Percentiles rank a stretch among this genome's conserved stretches.
Evolutionary conservation across 176 grass and related monocot genomes (phyloP).

Genomic region (Zoysia pacifica): DNA sequence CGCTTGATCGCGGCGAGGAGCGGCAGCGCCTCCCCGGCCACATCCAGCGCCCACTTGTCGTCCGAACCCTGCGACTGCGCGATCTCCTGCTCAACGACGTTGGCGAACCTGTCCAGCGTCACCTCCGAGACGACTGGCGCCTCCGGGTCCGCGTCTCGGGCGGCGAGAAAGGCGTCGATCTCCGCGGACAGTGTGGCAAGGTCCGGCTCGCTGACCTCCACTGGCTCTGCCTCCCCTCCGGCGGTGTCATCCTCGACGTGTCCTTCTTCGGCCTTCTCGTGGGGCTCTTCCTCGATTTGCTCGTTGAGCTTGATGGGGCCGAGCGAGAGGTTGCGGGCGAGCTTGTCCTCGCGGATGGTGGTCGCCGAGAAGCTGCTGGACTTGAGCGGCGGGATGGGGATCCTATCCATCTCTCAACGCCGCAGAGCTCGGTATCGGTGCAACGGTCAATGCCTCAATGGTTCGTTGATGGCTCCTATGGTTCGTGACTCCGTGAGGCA

Average conservation of each 20-base stretch:
- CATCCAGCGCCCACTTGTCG: conserved; percentile 50
- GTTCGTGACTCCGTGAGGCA: conserved; percentile 24
- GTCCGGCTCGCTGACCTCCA: conserved; percentile 40
- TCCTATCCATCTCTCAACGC: conserved; percentile 58
- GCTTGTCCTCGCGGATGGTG: conserved; percentile 66
- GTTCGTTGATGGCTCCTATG: not conserved
- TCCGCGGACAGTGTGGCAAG: conserved; percentile 60
- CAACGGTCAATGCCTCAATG: conserved; percentile 38
- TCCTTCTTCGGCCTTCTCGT: not conserved
- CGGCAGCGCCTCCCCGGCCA: conserved; percentile 33
- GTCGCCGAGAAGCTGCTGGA: conserved; percentile 85
- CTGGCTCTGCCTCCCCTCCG: not conserved
- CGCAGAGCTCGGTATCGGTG: not conserved
- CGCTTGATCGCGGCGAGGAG: conserved; percentile 56
- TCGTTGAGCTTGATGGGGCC: conserved; percentile 65
- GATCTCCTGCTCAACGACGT: conserved; percentile 65
- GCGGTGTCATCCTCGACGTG: not conserved
- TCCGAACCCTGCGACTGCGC: conserved; percentile 53
- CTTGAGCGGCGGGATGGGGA: conserved; percentile 58
- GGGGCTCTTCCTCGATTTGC: conserved; percentile 34
- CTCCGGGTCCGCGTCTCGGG: conserved; percentile 9
- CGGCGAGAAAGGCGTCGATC: conserved; percentile 62
- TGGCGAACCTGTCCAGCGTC: conserved; percentile 59
- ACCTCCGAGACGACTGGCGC: conserved; percentile 56
- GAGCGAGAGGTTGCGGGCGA: conserved; percentile 85